phyloP scores from a whole-genome alignment of 257 asterid genomes.

The Solanum sitiens region DNA sequence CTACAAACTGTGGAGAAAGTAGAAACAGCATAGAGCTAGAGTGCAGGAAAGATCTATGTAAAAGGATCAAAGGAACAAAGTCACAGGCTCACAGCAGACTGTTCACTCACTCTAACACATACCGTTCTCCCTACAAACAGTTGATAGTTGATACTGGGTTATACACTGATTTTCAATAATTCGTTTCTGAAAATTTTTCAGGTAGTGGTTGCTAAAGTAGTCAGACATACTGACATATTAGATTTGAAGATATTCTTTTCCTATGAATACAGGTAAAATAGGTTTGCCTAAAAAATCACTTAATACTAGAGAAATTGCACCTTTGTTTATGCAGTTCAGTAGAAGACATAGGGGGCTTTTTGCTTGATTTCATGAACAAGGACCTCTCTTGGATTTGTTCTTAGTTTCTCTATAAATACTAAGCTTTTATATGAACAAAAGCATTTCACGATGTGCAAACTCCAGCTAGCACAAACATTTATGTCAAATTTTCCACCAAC shows the following conservation, averaged over 20 bases:
- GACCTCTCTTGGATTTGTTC: background rate
- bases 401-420: background rate
- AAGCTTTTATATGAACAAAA: background rate
- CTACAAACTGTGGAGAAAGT: background rate
- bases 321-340: background rate
- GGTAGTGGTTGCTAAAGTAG: background rate
- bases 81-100: background rate
- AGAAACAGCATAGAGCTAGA: background rate
- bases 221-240: background rate
- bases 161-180: background rate
- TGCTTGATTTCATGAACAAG: background rate
- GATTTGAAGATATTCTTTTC: background rate
- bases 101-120: background rate
- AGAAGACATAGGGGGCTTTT: background rate
- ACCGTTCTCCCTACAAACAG: background rate
- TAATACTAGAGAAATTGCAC: background rate
- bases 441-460: background rate
- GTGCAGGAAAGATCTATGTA: background rate
- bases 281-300: background rate
- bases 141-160: background rate
- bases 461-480: background rate
- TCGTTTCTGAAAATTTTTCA: background rate
- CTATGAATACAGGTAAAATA: background rate
- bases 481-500: background rate
- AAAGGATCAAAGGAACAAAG: background rate